Conservation (phyloP, 176 grass and related monocot genomes). For the Phoenix roebelenii region DNA sequence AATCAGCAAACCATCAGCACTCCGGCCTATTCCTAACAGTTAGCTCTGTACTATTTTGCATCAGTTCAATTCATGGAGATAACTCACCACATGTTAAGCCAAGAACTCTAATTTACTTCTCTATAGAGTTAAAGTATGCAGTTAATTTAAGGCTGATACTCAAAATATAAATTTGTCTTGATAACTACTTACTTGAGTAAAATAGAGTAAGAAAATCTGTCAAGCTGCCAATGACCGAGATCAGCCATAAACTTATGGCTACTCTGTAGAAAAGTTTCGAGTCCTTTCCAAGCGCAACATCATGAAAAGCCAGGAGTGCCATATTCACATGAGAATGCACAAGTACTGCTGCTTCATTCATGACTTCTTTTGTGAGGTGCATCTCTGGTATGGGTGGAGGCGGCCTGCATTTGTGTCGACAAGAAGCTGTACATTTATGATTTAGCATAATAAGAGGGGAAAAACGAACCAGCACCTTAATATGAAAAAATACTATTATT, state of each 20-base stretch:
- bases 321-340: conserved; percentile 22
- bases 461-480: not conserved
- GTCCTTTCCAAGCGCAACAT: conserved; percentile 45
- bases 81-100: too few relatives aligned
- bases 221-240: conserved; percentile 30
- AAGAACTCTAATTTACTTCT: too few relatives aligned
- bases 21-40: not conserved
- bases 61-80: not conserved
- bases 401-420: conserved; percentile 25
- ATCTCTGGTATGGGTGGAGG: conserved; percentile 37
- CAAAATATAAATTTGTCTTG: conserved; percentile 1
- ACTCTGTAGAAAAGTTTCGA: conserved; percentile 43
- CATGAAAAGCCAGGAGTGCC: conserved; percentile 33
- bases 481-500: too few relatives aligned
- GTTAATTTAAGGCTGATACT: not conserved
- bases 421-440: conserved; percentile 2
- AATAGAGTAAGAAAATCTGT: conserved; percentile 38
- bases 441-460: not conserved
- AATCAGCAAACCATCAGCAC: too few relatives aligned
- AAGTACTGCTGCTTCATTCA: conserved; percentile 15
- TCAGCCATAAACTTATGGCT: conserved; percentile 29
- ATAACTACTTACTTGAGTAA: conserved; percentile 35
- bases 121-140: too few relatives aligned
- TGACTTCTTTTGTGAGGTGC: conserved; percentile 32
- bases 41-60: not conserved